Evolutionary conservation across 2,329 filamentous ascomycete species (phyloP), one percentile per base, ranked within the genome.

Genomic region (Pestalotiopsis fici): DNA sequence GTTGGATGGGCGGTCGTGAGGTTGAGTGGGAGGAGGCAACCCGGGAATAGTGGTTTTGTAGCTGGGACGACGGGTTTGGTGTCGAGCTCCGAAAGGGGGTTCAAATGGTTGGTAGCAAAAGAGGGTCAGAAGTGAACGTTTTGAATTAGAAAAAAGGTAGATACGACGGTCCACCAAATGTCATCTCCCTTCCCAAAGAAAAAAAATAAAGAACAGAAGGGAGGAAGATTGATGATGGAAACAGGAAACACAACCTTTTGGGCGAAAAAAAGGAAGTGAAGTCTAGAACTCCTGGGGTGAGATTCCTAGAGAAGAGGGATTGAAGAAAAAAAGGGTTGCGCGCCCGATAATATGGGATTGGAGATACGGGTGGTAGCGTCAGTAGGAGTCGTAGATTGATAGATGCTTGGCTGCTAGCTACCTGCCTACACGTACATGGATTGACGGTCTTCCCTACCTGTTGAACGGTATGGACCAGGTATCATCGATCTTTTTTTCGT

Each of bases 81-180:
- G 25, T 25, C 23, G 23, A 23, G 39, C 21, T 25, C 27, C 18
- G 47, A 54, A 56, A 56, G 61, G 61, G 47, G 63, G 43, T 50
- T 50, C n/a, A 65, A 59, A 35, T 28, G 28, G 15, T n/a, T 9
- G n/a, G 50, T 59, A 57, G 28, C 21, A 43, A 65, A 65, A 59
- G 39, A 43, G 54, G 55, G 56, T 50, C 61, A 65, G 47, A 65
- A 67, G 61, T 64, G 66, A 67, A 65, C 63, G 66, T 67, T 50
- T 37, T 59, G 61, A 67, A 67, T 47, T 21, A 28, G 55, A 67
- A 65, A n/a, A 27, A 43, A 47, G 35, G 47, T 23, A 54, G 47
- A 25, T 56, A 47, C 39, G 43, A 21, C 43, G 27, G 27, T 54
- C 43, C 43, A 23, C 27, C 47, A 43, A 54, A 35, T 25, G 50